Evolutionary conservation across 2,329 filamentous ascomycete genomes (phyloP).

Genomic region (Aureobasidium melanogenum): DNA sequence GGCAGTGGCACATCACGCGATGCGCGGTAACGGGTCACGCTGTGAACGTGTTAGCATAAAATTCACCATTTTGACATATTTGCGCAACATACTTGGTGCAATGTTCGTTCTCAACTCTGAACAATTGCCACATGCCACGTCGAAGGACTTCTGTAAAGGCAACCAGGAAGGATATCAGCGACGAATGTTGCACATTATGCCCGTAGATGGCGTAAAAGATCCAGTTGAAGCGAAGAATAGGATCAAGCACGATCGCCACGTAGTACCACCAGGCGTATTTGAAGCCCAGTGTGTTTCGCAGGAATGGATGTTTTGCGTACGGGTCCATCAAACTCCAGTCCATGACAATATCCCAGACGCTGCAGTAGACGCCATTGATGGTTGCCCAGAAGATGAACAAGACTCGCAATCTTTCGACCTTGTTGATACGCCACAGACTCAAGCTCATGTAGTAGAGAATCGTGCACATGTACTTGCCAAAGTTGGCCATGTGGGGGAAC

Average conservation of each 20-base stretch:
- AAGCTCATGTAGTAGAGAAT: slow-evolving; percentile 71
- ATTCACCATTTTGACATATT: neutral
- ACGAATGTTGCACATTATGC: slow-evolving; percentile 71
- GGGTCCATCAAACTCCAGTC: slow-evolving; percentile 85
- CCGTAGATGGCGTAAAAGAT: slow-evolving; percentile 85
- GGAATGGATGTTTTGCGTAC: slow-evolving; percentile 47
- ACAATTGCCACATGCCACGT: slow-evolving; percentile 80
- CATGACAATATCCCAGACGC: slow-evolving; percentile 91
- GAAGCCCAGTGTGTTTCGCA: slow-evolving; percentile 72
- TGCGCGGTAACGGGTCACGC: slow-evolving; percentile 77
- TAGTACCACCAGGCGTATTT: slow-evolving; percentile 81
- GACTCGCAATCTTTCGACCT: slow-evolving; percentile 51
- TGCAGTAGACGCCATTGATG: slow-evolving; percentile 77
- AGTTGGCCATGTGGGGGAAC: slow-evolving; percentile 89
- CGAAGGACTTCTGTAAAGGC: slow-evolving; percentile 71
- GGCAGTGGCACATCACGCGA: slow-evolving; percentile 80
- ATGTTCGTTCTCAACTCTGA: slow-evolving; percentile 97
- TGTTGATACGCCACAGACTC: slow-evolving; percentile 68
- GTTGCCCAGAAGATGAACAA: slow-evolving; percentile 72
- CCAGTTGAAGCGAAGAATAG: slow-evolving; percentile 85
- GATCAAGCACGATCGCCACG: slow-evolving; percentile 69
- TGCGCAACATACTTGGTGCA: slow-evolving; percentile 56
- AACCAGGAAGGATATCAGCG: slow-evolving; percentile 70
- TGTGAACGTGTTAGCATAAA: slow-evolving; percentile 14
- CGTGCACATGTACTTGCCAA: slow-evolving; percentile 80